Conservation (phyloP, 2,329 filamentous ascomycete genomes). For the Aquanectria penicillioides region DNA sequence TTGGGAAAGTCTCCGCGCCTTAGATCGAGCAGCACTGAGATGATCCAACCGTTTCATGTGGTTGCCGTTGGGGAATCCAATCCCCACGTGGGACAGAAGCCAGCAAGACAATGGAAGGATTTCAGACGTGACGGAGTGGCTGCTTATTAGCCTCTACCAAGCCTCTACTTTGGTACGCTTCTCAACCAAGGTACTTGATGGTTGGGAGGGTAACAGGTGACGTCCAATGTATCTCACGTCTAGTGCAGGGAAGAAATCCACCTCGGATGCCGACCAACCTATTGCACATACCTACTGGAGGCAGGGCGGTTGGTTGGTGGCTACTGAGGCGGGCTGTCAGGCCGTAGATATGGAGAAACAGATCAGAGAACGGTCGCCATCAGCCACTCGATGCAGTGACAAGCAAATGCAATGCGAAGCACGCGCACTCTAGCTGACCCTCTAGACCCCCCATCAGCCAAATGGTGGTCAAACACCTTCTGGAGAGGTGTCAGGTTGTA, state of each 20-base stretch:
- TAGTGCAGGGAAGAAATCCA: too few species aligned
- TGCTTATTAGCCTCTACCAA: too few species aligned
- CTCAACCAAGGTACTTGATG: too few species aligned
- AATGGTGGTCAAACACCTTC: not conserved
- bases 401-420: not conserved
- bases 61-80: not conserved
- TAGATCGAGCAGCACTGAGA: not conserved
- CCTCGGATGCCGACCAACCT: too few species aligned
- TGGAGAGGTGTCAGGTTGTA: not conserved
- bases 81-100: slow-evolving; percentile 4
- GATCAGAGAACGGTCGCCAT: not conserved
- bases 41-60: not conserved
- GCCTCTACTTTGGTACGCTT: too few species aligned
- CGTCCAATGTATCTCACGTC: too few species aligned
- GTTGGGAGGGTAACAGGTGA: too few species aligned
- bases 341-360: not conserved
- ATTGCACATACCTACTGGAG: too few species aligned
- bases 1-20: not conserved
- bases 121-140: too few species aligned
- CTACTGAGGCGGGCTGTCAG: too few species aligned
- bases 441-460: too few species aligned
- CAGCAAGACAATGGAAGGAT: not conserved
- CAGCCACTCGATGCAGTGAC: not conserved
- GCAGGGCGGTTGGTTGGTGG: too few species aligned
- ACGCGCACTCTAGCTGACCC: not conserved